Conservation (phyloP, 2,329 filamentous ascomycete genomes). For the Phialocephala sp. region DNA sequence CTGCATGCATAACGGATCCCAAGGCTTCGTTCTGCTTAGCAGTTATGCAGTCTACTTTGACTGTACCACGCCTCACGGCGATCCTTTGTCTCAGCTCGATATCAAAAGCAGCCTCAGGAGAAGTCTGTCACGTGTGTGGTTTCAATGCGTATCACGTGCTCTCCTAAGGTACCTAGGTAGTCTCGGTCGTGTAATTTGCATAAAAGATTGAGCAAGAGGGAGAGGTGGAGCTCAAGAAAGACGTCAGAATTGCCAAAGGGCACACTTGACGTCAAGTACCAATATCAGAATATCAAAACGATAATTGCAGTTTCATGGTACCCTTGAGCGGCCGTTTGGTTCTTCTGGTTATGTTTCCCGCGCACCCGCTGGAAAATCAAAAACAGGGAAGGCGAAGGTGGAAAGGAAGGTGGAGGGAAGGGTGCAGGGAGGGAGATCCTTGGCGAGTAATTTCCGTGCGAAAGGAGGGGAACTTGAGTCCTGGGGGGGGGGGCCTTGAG, state of each 20-base stretch:
- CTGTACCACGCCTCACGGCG: background rate
- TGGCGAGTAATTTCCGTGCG: background rate
- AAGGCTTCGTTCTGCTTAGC: background rate
- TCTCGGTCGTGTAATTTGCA: no score
- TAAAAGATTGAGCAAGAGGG: background rate
- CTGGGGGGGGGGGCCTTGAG: background rate
- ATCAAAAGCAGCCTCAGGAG: background rate
- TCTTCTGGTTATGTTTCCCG: no score
- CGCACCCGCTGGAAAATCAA: no score
- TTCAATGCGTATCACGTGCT: background rate
- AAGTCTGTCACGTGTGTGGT: no score
- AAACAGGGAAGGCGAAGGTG: no score
- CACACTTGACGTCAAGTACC: background rate
- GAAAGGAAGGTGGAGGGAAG: background rate
- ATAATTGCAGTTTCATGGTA: background rate
- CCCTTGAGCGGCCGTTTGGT: no score
- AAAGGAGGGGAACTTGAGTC: background rate
- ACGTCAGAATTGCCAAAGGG: background rate
- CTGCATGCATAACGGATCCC: background rate
- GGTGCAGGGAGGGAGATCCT: background rate
- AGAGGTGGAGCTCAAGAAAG: background rate
- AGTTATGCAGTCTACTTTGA: background rate
- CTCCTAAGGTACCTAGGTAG: no score
- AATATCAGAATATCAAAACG: background rate
- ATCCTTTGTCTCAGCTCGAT: background rate